phyloP scores from a whole-genome alignment of 2,329 filamentous ascomycete genomes.

The Xylaria sp. region DNA sequence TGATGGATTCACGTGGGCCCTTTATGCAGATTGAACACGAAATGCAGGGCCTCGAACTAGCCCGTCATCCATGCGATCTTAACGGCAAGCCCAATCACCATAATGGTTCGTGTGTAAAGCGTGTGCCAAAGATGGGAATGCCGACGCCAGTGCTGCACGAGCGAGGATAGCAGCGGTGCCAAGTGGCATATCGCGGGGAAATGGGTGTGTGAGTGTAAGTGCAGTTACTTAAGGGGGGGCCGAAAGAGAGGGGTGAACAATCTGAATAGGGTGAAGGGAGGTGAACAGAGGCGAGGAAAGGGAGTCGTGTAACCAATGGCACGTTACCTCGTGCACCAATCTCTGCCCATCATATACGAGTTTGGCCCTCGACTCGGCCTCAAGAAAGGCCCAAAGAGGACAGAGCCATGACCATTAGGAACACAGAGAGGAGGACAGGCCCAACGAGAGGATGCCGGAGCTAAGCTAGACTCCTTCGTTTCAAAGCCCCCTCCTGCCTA shows the following conservation, averaged over 20 bases:
- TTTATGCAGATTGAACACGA: constrained; percentile 16
- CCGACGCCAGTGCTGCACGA: constrained; percentile 11
- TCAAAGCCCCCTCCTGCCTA: constrained; percentile 38
- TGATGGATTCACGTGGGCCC: constrained; percentile 36
- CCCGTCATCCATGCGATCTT: neutral
- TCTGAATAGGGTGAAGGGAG: neutral
- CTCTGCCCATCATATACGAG: neutral
- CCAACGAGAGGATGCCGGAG: constrained; percentile 2
- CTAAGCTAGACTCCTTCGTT: constrained; percentile 33
- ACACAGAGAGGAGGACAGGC: neutral
- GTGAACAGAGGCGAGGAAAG: neutral
- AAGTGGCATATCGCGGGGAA: constrained; percentile 12
- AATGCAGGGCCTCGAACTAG: constrained; percentile 16
- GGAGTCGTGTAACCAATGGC: constrained; percentile 8
- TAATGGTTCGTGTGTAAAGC: neutral
- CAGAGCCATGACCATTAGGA: neutral
- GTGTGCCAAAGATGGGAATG: neutral
- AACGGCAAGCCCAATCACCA: constrained; percentile 14
- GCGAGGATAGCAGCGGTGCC: constrained; percentile 4
- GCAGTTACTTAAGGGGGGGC: neutral
- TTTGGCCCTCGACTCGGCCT: neutral
- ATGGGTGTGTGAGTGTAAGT: too few relatives aligned
- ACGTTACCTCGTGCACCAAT: constrained; percentile 23
- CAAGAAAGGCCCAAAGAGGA: too few relatives aligned
- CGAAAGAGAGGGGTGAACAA: too few relatives aligned